phyloP scores from a whole-genome alignment of 2,329 filamentous ascomycete genomes.

The Aspergillus thermomutatus region DNA sequence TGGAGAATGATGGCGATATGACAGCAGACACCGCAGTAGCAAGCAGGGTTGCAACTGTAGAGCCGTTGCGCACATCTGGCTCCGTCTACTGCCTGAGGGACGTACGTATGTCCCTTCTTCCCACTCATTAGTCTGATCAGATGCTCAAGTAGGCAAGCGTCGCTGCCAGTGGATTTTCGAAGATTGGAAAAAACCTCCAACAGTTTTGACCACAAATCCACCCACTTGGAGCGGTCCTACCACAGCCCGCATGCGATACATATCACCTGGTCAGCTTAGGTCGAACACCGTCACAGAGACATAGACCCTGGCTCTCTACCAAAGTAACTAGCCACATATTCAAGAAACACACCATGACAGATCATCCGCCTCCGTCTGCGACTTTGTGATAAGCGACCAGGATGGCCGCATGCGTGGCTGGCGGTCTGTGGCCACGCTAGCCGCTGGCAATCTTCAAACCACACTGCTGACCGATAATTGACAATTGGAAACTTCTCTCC shows the following conservation, averaged over 20 bases:
- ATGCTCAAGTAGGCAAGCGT: neutral
- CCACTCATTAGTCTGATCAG: neutral
- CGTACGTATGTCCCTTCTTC: neutral
- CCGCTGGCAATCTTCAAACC: neutral
- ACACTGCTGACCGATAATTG: neutral
- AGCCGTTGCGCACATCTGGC: neutral
- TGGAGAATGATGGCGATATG: neutral
- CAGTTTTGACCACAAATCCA: neutral
- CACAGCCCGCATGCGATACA: slow-evolving; percentile 12
- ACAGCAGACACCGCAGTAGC: neutral
- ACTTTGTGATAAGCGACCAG: slow-evolving; percentile 9
- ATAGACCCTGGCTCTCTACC: neutral
- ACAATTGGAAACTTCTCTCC: neutral
- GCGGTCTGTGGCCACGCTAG: slow-evolving; percentile 2
- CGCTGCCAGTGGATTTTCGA: neutral
- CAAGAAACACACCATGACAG: slow-evolving; percentile 8
- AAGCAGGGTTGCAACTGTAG: neutral
- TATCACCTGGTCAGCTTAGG: slow-evolving; percentile 16
- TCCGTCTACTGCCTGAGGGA: neutral
- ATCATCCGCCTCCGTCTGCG: slow-evolving; percentile 8
- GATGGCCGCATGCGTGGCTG: slow-evolving; percentile 6
- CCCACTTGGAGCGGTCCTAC: neutral
- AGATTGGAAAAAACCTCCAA: neutral
- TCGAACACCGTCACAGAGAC: neutral
- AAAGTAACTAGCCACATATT: neutral